Evolutionary conservation across 2,329 filamentous ascomycete genomes (phyloP).

Genomic region (Colletotrichum lupini): DNA sequence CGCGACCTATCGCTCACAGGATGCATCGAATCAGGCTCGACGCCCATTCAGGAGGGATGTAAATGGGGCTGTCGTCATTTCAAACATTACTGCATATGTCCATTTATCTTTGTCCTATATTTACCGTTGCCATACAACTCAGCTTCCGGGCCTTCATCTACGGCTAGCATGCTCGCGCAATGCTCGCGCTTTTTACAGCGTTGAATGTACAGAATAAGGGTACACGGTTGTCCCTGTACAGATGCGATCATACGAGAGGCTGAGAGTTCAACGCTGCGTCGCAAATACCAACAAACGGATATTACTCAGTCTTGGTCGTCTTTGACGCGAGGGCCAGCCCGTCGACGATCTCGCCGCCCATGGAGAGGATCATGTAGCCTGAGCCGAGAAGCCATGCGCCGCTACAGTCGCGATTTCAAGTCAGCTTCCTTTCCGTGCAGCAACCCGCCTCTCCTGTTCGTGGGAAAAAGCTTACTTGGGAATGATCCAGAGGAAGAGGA

Average conservation of each 20-base stretch:
- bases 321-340: conserved; percentile 53
- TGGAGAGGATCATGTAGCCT: conserved; percentile 60
- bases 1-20: neutral
- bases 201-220: neutral
- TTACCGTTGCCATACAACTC: neutral
- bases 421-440: neutral
- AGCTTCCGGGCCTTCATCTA: no score
- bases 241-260: no score
- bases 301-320: conserved; percentile 53
- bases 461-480: conserved; percentile 60
- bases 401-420: conserved; percentile 44
- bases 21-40: neutral
- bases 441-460: no score
- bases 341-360: conserved; percentile 61
- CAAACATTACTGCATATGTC: neutral
- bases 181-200: no score
- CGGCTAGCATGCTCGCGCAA: no score
- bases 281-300: no score
- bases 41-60: no score
- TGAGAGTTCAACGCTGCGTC: neutral
- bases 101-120: neutral
- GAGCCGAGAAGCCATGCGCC: conserved; percentile 67
- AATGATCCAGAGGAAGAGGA: conserved; percentile 67
- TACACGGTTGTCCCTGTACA: fast-evolving
- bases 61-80: neutral